phyloP scores from a whole-genome alignment of 306 rosid species.

The Lithocarpus polystachyus region DNA sequence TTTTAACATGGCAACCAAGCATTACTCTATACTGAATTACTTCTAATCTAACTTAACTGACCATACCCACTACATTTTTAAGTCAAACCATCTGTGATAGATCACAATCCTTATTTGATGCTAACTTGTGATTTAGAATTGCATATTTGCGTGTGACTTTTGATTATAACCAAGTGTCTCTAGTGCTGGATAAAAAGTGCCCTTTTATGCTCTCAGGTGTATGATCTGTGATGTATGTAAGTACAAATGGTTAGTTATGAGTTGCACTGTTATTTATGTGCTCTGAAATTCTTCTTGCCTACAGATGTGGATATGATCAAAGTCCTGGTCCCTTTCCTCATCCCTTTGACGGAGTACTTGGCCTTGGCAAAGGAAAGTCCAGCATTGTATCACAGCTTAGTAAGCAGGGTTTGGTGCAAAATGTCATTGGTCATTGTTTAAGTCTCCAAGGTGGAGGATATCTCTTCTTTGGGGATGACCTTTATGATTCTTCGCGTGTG shows the following conservation, averaged over 20 bases:
- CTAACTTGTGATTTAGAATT: background rate
- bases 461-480: slow-evolving; percentile 71
- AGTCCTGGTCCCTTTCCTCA: slow-evolving; percentile 55
- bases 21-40: background rate
- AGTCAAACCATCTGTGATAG: background rate
- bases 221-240: background rate
- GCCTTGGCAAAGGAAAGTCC: slow-evolving; percentile 83
- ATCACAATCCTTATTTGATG: background rate
- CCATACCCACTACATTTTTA: background rate
- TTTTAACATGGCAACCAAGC: background rate
- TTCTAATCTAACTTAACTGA: background rate
- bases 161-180: too few relatives aligned
- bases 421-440: slow-evolving; percentile 85
- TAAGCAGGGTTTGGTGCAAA: slow-evolving; percentile 57
- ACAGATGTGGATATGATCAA: slow-evolving; percentile 94
- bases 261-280: background rate
- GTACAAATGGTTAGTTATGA: background rate
- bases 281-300: slow-evolving; percentile 3
- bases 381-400: slow-evolving; percentile 76
- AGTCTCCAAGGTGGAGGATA: slow-evolving; percentile 83
- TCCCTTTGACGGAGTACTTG: slow-evolving; percentile 82
- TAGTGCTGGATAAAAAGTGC: too few relatives aligned
- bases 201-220: background rate
- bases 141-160: too few relatives aligned
- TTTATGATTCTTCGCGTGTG: slow-evolving; percentile 50